Evolutionary conservation across 768 basidiomycete species (phyloP), one percentile per base, ranked within the genome.

Genomic region (Mycena capillaripes): DNA sequence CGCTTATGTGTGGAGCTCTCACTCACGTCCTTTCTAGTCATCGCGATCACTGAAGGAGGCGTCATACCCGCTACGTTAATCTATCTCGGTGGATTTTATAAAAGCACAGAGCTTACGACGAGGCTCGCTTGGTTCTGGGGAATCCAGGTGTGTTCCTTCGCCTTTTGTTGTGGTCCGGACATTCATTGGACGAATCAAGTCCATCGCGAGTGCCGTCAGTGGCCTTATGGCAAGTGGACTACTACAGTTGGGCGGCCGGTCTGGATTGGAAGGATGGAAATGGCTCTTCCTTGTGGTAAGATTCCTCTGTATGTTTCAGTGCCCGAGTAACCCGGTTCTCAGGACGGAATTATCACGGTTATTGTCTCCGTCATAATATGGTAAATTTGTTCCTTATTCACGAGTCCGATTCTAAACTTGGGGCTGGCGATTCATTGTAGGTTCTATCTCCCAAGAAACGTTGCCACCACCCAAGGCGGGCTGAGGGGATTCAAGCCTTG

Each of bases 91-190:
- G 78, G 79, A 9, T 86, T 86, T 73, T 86, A 86, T 76, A 84
- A 83, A 42, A 79, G 86, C 29, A 85, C 83, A 0, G 86, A 87
- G 72, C 80, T 86, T 7, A 81, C 85, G 0, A 81, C 81, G 25
- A 79, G 86, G 1, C 76, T 86, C 2, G 85, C 83, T 10, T 82
- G 82, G 73, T 87, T 86, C 79, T 87, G 86, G 82, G 85, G 83
- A 25, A 76, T 82, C 21, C 84, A 82, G 56, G 73, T 72, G 42
- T 17, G 4, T 36, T 27, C 10, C 38, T 25, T 8, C 30, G 21
- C 42, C 4, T 14, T 44, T 17, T 12, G 19, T 21, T 19, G 42
- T 29, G 16, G 4, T 40, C 27, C 19, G n/a, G 4, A 19, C 23
- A 55, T 34, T 17, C 12, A 7, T 23, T 16, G 23, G 6, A 27